Evolutionary conservation across 345 rosid species (phyloP), one percentile per base, ranked within the genome.

Genomic region (Gossypium longicalyx): DNA sequence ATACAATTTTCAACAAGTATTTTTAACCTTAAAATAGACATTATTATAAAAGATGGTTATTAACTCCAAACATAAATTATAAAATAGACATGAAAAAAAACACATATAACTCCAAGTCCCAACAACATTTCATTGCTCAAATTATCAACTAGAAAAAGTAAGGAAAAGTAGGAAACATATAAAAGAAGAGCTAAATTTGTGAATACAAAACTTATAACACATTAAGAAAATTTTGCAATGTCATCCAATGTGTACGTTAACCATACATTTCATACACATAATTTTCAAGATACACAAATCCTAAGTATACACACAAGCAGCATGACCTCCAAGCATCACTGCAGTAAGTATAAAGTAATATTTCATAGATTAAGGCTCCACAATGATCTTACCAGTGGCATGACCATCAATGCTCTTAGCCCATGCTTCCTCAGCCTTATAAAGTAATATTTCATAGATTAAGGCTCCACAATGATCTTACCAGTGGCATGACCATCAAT

Each of bases 341-440:
- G 49, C 3, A 25, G n/a, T 13, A 59, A 12, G 41, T 25, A 60
- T 25, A 5, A 25, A 12, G n/a, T 23, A 11, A 16, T 29, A n/a
- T 19, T 44, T 48, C 70, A 17, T 52, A 2, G 67, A 25, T 66
- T 77, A 85, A 0, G 84, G 87, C 86, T 92, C 93, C 47, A 90
- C 89, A 41, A 92, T 79, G 43, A 92, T 84, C 87, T 92, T 90
- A 20, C 97, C 97, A 11, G 93, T 92, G 48, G 96, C 93, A 76
- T 87, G 92, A 12, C 93, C 91, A 52, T 76, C 85, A 1, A 89
- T 80, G 67, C 86, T 86, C 83, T 84, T 87, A 3, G 89, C 91
- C 97, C 95, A 92, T 13, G 84, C 95, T 10, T 90, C 93, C 78
- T 90, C 93, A 0, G 90, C 95, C 76, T 85, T 86, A 76, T 25